Evolutionary conservation across 2,329 filamentous ascomycete genomes (phyloP).

Genomic region (Intubia oerlemansii): DNA sequence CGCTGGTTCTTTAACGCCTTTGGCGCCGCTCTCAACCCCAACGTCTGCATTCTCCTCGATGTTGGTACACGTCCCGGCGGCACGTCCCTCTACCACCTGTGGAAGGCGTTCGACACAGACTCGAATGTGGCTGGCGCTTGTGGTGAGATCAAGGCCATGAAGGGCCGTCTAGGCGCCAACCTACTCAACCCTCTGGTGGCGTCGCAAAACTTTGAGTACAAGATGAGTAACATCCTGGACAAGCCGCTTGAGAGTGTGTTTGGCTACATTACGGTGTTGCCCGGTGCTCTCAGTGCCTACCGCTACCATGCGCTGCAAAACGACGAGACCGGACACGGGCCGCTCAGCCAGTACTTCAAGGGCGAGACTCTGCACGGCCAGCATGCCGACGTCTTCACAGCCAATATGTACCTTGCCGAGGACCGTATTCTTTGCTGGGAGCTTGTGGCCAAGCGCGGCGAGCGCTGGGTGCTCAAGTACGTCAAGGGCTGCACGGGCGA

Average conservation of each 20-base stretch:
- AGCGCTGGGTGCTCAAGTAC: slow-evolving; percentile 95
- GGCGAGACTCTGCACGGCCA: slow-evolving; percentile 92
- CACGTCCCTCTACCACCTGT: slow-evolving; percentile 88
- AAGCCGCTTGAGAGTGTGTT: slow-evolving; percentile 95
- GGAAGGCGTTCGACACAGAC: slow-evolving; percentile 97
- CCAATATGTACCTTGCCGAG: slow-evolving; percentile 87
- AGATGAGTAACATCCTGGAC: slow-evolving; percentile 98
- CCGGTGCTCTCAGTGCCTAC: slow-evolving; percentile 86
- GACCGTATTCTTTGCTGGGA: slow-evolving; percentile 89
- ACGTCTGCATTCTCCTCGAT: slow-evolving; percentile 90
- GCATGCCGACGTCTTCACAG: slow-evolving; percentile 44
- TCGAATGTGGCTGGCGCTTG: slow-evolving; percentile 94
- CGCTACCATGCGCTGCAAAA: slow-evolving; percentile 92
- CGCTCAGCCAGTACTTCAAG: slow-evolving; percentile 96
- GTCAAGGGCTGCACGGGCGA: slow-evolving; percentile 93
- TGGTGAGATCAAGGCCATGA: slow-evolving; percentile 97
- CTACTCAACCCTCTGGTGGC: slow-evolving; percentile 86
- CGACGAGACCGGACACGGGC: slow-evolving; percentile 85
- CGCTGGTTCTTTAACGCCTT: slow-evolving; percentile 99
- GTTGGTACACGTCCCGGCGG: slow-evolving; percentile 82
- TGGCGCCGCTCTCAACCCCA: slow-evolving; percentile 76
- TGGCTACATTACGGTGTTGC: slow-evolving; percentile 92
- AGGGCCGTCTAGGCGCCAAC: slow-evolving; percentile 65
- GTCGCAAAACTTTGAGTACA: slow-evolving; percentile 98
- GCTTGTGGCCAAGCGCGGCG: slow-evolving; percentile 80